A percentile compares a stretch with the other conserved stretches of the same genome.
Evolutionary conservation across 371 early-diverging fungal species (phyloP).

Genomic region (Mucor indicus): DNA sequence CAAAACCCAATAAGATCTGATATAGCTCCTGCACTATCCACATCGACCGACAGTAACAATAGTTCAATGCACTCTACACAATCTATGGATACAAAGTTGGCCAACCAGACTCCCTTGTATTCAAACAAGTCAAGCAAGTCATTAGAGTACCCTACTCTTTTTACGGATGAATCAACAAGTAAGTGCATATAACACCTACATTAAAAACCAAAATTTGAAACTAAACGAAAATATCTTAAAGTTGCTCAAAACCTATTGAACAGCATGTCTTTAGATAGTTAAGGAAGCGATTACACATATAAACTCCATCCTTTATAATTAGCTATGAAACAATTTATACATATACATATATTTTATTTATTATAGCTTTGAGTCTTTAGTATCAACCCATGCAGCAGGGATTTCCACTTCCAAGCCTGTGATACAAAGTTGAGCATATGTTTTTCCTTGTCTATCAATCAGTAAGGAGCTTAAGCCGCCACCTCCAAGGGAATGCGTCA

Average conservation of each 20-base stretch:
- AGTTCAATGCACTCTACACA: conserved; percentile 39
- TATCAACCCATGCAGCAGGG: conserved; percentile 45
- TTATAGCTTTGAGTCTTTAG: neutral
- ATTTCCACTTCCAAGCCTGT: conserved; percentile 55
- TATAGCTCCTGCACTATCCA: conserved; percentile 34
- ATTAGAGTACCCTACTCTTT: conserved; percentile 19
- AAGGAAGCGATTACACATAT: neutral
- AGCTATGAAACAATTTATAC: neutral
- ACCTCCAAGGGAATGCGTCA: conserved; percentile 66
- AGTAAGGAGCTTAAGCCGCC: conserved; percentile 69
- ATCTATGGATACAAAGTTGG: conserved; percentile 26
- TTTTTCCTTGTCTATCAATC: conserved; percentile 75
- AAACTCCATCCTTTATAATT: neutral
- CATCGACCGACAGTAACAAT: conserved; percentile 38
- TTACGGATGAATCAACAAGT: conserved; percentile 25
- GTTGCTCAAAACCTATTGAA: conserved; percentile 23
- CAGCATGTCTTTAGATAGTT: conserved; percentile 19
- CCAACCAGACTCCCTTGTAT: conserved; percentile 21
- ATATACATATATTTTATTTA: neutral
- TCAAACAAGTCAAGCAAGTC: neutral
- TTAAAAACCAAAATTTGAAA: no score
- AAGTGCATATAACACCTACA: no score
- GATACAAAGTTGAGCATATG: conserved; percentile 68
- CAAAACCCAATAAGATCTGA: conserved; percentile 14
- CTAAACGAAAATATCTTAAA: no score